Evolutionary conservation across 148 eudicot genomes (phyloP).

Genomic region (Pharnaceum exiguum): DNA sequence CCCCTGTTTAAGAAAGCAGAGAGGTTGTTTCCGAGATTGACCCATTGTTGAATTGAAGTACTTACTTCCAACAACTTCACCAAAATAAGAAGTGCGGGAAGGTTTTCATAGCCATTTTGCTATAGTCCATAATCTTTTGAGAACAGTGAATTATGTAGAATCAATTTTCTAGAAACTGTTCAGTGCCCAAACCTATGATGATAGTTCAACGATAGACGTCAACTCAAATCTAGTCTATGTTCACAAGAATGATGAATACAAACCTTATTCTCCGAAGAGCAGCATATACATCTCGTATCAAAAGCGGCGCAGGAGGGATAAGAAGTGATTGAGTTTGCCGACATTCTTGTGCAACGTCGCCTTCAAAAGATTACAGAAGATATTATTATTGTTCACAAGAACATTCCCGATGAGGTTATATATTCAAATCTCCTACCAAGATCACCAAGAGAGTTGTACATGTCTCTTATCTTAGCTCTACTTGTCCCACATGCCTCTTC

Average conservation of each 20-base stretch:
- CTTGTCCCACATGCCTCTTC: slow-evolving; percentile 94
- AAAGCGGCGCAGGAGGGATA: slow-evolving; percentile 73
- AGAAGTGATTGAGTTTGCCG: slow-evolving; percentile 84
- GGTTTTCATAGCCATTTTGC: too few species aligned
- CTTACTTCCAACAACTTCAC: too few species aligned
- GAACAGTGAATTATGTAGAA: too few species aligned
- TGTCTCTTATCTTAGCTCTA: slow-evolving; percentile 65
- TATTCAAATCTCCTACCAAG: slow-evolving; percentile 60
- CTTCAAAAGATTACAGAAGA: slow-evolving; percentile 26
- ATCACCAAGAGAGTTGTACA: slow-evolving; percentile 79
- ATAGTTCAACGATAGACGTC: neutral
- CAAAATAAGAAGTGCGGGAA: too few species aligned
- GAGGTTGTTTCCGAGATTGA: too few species aligned
- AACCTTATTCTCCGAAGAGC: slow-evolving; percentile 79
- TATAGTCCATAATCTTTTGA: too few species aligned
- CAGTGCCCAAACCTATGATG: too few species aligned
- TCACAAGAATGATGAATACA: too few species aligned
- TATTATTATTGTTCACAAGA: slow-evolving; percentile 13
- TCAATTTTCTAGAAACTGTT: too few species aligned
- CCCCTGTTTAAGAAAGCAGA: too few species aligned
- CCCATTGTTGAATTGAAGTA: too few species aligned
- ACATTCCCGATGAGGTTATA: neutral
- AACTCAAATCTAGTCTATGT: slow-evolving; percentile 13
- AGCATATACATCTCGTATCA: slow-evolving; percentile 76
- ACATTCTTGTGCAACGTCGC: slow-evolving; percentile 98